Conservation (phyloP, 2,329 filamentous ascomycete genomes). For the Bertia moriformis region DNA sequence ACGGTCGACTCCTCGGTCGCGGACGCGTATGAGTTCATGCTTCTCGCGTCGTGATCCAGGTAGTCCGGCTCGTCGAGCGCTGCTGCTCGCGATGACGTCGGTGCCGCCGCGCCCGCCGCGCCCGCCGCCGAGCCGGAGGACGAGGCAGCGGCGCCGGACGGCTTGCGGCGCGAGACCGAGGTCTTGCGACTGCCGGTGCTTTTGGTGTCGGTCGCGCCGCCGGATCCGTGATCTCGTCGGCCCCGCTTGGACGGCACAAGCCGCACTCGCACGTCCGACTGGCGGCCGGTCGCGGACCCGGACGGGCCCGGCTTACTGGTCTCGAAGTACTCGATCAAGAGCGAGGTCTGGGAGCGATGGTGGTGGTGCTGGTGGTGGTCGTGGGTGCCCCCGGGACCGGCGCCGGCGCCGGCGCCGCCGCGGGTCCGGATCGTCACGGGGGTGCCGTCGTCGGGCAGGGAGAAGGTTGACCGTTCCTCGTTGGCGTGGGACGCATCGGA, state of each 20-base stretch:
- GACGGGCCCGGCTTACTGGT: constrained; percentile 49
- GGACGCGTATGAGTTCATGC: constrained; percentile 62
- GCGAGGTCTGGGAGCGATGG: constrained; percentile 45
- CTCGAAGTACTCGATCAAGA: constrained; percentile 57
- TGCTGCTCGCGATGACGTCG: constrained; percentile 11
- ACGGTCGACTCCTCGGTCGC: constrained; percentile 68
- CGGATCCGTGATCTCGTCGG: constrained; percentile 60
- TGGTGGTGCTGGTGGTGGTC: constrained; percentile 27
- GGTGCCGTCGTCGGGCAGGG: constrained; percentile 34
- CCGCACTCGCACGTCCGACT: constrained; percentile 55
- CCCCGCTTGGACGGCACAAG: constrained; percentile 49
- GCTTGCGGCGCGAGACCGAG: constrained; percentile 27
- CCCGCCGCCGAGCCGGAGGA: constrained; percentile 51
- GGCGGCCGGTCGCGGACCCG: constrained; percentile 31
- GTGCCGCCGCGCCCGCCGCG: constrained; percentile 26
- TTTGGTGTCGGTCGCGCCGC: constrained; percentile 74
- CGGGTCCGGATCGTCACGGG: constrained; percentile 47
- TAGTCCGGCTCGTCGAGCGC: constrained; percentile 26
- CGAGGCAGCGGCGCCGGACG: constrained; percentile 28
- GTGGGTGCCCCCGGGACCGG: constrained; percentile 38
- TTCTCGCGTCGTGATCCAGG: constrained; percentile 46
- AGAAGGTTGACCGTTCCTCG: constrained; percentile 59
- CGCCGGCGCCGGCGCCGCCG: constrained; percentile 51
- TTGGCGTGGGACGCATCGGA: constrained; percentile 56
- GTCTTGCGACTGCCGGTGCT: constrained; percentile 50